These are phyloP conservation scores for Russula vinacea DNA, from an alignment of 768 basidiomycete genomes.

Conservation along the genomic window DNA sequence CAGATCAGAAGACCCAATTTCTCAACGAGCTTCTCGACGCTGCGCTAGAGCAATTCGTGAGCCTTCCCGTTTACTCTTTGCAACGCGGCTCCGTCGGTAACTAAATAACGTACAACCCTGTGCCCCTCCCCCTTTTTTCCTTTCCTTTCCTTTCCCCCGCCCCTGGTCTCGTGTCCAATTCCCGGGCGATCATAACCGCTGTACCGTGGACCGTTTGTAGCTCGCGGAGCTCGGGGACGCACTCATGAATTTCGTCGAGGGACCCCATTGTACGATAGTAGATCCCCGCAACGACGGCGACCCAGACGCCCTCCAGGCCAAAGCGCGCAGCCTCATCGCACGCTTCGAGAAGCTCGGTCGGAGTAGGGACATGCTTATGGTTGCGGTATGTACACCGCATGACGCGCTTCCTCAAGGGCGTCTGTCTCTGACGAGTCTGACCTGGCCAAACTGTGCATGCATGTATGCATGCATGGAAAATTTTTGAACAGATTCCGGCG, in stretches of 20 bases:
- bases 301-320: constrained; percentile 40
- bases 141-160: background rate
- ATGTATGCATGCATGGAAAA: background rate
- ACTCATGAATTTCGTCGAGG: constrained; percentile 45
- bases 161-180: background rate
- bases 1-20: constrained; percentile 18
- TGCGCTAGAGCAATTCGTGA: constrained; percentile 24
- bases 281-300: constrained; percentile 48
- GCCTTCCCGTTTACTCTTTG: background rate
- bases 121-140: background rate
- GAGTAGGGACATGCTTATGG: constrained; percentile 41
- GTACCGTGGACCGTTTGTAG: constrained; percentile 34
- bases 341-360: constrained; percentile 45
- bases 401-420: background rate
- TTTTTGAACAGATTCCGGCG: constrained; percentile 49
- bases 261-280: constrained; percentile 48
- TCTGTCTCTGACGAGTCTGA: background rate
- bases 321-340: constrained; percentile 42
- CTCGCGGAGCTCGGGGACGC: constrained; percentile 49
- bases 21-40: constrained; percentile 22
- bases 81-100: constrained; percentile 1
- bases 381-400: constrained; percentile 44
- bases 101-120: constrained; percentile 10
- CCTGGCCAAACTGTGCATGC: background rate
- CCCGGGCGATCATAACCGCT: too few relatives aligned